phyloP scores from a whole-genome alignment of 2,329 filamentous ascomycete species.

The Huntiella savannae region DNA sequence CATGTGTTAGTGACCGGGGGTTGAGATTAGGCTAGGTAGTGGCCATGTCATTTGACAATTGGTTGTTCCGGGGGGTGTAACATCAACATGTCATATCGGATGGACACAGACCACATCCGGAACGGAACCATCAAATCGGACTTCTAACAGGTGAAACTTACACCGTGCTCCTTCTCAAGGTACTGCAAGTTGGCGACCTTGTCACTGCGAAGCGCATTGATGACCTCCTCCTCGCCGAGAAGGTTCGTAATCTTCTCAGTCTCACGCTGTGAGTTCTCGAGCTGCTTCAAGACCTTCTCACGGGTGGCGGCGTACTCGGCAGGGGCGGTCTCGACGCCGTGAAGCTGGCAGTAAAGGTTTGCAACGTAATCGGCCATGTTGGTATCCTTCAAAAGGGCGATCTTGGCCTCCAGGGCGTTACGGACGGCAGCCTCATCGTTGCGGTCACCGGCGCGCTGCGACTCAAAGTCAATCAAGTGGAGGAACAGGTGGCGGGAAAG shows the following conservation, averaged over 20 bases:
- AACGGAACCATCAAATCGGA: background rate
- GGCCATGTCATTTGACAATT: background rate
- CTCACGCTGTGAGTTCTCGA: constrained; percentile 71
- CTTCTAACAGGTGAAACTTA: constrained; percentile 23
- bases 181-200: constrained; percentile 98
- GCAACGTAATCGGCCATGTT: constrained; percentile 99
- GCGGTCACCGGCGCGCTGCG: constrained; percentile 61
- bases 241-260: constrained; percentile 78
- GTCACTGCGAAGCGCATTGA: constrained; percentile 79
- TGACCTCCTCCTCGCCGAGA: constrained; percentile 72
- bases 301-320: constrained; percentile 77
- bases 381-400: constrained; percentile 68
- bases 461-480: constrained; percentile 82
- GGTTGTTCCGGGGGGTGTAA: background rate
- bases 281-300: constrained; percentile 65
- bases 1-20: background rate
- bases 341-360: constrained; percentile 73
- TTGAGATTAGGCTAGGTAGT: background rate
- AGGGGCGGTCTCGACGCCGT: constrained; percentile 59
- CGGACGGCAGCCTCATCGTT: constrained; percentile 36
- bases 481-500: constrained; percentile 95
- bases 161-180: constrained; percentile 87
- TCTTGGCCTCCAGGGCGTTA: constrained; percentile 72
- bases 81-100: background rate
- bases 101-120: background rate